A percentile compares a stretch with the other conserved stretches of the same genome.
These are phyloP conservation scores for Pleurozium schreberi DNA, from an alignment of 225 moss, liverwort and hornwort species.

Conservation along the genomic window DNA sequence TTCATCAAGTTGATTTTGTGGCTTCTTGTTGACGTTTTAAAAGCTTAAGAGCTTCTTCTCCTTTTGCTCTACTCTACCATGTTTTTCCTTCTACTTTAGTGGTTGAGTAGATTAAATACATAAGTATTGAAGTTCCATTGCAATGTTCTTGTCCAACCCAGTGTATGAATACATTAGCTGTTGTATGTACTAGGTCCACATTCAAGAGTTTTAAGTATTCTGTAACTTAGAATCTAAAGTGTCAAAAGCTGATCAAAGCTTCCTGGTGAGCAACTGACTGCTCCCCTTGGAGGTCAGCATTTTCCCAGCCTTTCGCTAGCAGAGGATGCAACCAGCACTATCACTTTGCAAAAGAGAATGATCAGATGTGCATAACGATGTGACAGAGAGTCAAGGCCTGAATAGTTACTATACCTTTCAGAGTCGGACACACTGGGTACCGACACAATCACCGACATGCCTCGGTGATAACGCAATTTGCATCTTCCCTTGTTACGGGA, in stretches of 20 bases:
- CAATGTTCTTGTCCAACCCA: background rate
- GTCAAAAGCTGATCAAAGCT: background rate
- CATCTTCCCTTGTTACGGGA: background rate
- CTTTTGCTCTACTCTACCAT: background rate
- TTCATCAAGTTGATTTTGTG: background rate
- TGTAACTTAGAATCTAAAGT: background rate
- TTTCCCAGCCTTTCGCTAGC: background rate
- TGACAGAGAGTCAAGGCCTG: background rate
- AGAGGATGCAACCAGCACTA: background rate
- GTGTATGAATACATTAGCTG: background rate
- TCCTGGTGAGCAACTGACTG: background rate
- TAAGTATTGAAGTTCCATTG: fast-evolving
- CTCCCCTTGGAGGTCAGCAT: background rate
- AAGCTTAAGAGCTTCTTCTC: background rate
- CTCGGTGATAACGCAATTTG: background rate
- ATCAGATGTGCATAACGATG: background rate
- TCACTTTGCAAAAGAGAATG: background rate
- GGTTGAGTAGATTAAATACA: fast-evolving
- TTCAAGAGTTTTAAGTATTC: background rate
- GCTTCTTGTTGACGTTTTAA: fast-evolving
- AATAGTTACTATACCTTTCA: background rate
- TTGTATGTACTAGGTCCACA: background rate
- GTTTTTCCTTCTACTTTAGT: background rate
- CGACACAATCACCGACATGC: background rate
- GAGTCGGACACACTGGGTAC: background rate